Percentiles rank a stretch among this genome's conserved stretches.
phyloP scores from a whole-genome alignment of 1,284 basidiomycete species.

The Cryptococcus jaspeensis region DNA sequence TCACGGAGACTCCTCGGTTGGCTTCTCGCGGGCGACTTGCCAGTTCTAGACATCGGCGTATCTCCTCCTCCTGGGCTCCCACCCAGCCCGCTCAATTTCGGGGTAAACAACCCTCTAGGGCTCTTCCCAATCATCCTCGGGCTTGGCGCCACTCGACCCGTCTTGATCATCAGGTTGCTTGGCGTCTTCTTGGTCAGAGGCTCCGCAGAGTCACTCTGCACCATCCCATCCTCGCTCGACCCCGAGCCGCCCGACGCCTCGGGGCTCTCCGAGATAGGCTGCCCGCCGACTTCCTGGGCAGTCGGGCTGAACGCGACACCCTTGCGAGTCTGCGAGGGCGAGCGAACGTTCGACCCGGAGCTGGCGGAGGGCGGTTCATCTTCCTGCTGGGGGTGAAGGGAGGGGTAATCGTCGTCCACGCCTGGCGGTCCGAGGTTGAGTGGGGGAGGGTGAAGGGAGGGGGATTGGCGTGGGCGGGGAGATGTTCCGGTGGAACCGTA shows the following conservation, averaged over 20 bases:
- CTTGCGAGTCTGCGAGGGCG: not conserved
- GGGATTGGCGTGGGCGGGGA: conserved; percentile 17
- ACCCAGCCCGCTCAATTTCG: not conserved
- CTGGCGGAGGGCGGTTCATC: not conserved
- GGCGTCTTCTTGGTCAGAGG: conserved; percentile 1
- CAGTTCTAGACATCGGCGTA: not conserved
- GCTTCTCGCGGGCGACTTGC: conserved; percentile 5
- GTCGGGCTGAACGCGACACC: conserved; percentile 16
- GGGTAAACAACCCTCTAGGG: conserved; percentile 3
- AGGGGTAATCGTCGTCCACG: conserved; percentile 3
- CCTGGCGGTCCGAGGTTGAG: conserved; percentile 41
- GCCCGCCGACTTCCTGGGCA: conserved; percentile 10
- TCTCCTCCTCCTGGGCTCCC: not conserved
- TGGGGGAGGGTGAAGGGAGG: conserved; percentile 29
- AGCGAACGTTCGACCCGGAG: not conserved
- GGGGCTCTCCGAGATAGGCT: conserved; percentile 1
- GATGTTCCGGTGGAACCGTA: conserved; percentile 39
- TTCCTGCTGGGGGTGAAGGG: not conserved
- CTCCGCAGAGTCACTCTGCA: conserved; percentile 2
- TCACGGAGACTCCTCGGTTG: conserved; percentile 19
- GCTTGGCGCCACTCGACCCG: conserved; percentile 1
- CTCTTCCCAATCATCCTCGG: conserved; percentile 2
- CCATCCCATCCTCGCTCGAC: conserved; percentile 6
- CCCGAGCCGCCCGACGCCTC: conserved; percentile 1
- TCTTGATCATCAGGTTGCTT: not conserved